Conservation (phyloP, 2,329 filamentous ascomycete species). For the Curvularia lunata region DNA sequence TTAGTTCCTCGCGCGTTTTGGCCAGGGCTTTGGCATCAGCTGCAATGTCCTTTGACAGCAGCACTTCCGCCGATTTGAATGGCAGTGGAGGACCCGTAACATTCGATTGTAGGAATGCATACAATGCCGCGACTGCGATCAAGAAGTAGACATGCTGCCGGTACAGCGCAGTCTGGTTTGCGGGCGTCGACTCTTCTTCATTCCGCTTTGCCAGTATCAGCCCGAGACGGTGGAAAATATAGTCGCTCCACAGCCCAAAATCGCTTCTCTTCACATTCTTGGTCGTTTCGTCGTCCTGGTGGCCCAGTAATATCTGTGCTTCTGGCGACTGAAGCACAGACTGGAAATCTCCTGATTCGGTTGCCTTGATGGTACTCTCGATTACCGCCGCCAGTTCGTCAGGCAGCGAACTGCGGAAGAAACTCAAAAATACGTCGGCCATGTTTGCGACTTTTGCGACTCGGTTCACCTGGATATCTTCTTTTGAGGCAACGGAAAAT, state of each 20-base stretch:
- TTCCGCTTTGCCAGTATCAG: conserved; percentile 44
- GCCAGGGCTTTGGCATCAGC: conserved; percentile 44
- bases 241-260: conserved; percentile 54
- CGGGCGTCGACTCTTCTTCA: conserved; percentile 30
- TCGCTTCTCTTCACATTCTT: conserved; percentile 40
- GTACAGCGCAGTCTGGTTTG: conserved; percentile 46
- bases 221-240: conserved; percentile 52
- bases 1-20: conserved; percentile 60
- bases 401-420: conserved; percentile 51
- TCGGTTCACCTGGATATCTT: not conserved
- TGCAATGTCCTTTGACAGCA: conserved; percentile 59
- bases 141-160: conserved; percentile 56
- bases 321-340: conserved; percentile 49
- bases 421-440: conserved; percentile 52
- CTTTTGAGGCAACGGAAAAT: not conserved
- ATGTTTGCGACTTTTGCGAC: conserved; percentile 34
- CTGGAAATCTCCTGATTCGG: conserved; percentile 54
- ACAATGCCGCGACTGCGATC: conserved; percentile 71
- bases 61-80: conserved; percentile 58
- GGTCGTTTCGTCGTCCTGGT: conserved; percentile 43
- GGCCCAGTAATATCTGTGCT: conserved; percentile 52
- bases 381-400: conserved; percentile 51
- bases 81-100: conserved; percentile 84
- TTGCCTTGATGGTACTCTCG: conserved; percentile 45
- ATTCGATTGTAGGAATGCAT: conserved; percentile 83